Conservation (phyloP, 768 basidiomycete species). For the Rhizopogon salebrosus region DNA sequence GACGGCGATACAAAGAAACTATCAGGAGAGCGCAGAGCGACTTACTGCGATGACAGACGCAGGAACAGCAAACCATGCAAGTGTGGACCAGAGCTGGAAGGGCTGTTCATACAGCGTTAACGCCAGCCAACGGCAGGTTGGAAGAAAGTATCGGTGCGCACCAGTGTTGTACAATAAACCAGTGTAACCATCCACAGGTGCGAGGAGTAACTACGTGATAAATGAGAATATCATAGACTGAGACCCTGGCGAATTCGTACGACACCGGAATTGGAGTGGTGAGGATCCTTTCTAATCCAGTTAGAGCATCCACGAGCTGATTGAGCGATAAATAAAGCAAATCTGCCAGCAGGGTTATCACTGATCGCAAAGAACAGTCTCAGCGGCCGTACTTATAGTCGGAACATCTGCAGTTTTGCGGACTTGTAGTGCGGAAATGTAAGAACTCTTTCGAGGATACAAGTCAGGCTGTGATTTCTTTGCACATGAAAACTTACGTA, state of each 20-base stretch:
- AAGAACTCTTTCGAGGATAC: conserved; percentile 48
- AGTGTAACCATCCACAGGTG: conserved; percentile 64
- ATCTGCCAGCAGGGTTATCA: conserved; percentile 26
- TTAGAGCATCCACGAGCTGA: conserved; percentile 57
- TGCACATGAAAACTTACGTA: conserved; percentile 20
- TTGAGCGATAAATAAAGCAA: conserved; percentile 43
- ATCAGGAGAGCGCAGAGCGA: not conserved
- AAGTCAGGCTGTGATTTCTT: not conserved
- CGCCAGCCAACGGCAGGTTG: not conserved
- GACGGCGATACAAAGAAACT: not conserved
- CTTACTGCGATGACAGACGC: conserved; percentile 48
- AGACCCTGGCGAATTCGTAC: not conserved
- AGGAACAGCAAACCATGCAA: conserved; percentile 63
- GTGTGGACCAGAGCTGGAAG: conserved; percentile 51
- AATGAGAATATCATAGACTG: not conserved
- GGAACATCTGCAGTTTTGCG: conserved; percentile 44
- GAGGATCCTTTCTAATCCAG: conserved; percentile 67
- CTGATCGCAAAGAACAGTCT: not conserved
- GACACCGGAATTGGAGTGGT: conserved; percentile 44
- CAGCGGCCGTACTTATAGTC: conserved; percentile 37
- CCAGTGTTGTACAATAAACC: conserved; percentile 58
- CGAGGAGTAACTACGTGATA: conserved; percentile 45
- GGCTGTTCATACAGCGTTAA: conserved; percentile 35
- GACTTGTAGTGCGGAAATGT: conserved; percentile 52
- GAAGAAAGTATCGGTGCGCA: conserved; percentile 21